Evolutionary conservation across 805 yeast species (phyloP), one percentile per base, ranked within the genome.

Genomic region (Kuraishia cidri): DNA sequence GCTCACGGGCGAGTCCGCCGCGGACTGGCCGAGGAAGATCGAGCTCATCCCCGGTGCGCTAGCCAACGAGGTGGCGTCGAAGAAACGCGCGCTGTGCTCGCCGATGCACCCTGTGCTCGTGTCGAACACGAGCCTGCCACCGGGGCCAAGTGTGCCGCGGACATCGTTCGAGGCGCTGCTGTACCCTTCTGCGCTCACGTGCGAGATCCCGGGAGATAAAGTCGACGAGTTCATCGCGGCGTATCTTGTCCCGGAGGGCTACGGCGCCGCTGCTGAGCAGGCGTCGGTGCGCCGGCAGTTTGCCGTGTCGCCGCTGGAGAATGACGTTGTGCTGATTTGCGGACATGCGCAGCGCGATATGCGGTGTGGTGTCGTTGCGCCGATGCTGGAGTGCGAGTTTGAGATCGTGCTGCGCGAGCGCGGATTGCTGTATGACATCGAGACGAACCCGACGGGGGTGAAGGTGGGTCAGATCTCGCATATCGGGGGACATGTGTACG

Each of bases 401-500:
- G 50, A 48, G 17, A 38, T 33, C 20, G 73, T 69, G 2, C 41
- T 77, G 11, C 36, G 44, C 9, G 27, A 40, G 1, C 58, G 65
- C 29, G 52, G 51, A 0, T 27, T 72, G 27, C 37, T 56, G 13
- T 48, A 44, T 35, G 39, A 48, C 29, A 13, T 30, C 6, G 40
- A 29, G 1, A 27, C 30, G 2, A 50, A 46, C 25, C 50, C 56
- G 1, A 37, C 38, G 2, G 58, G 60, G 4, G 40, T 57, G 2
- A 52, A 54, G 23, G 60, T 78, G 22, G 87, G 85, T 0, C 46
- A 70, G 5, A 61, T 80, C 0, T 77, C 88, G 9, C 95, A 85
- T 50, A 62, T 85, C 26, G 94, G 95, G 1, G 95, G 95, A 0
- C 95, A 85, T 50, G 83, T 68, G 2, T 85, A 73, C 53, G 95